These are phyloP conservation scores for Pogostemon cablin DNA, from an alignment of 257 asterid genomes.

Conservation along the genomic window DNA sequence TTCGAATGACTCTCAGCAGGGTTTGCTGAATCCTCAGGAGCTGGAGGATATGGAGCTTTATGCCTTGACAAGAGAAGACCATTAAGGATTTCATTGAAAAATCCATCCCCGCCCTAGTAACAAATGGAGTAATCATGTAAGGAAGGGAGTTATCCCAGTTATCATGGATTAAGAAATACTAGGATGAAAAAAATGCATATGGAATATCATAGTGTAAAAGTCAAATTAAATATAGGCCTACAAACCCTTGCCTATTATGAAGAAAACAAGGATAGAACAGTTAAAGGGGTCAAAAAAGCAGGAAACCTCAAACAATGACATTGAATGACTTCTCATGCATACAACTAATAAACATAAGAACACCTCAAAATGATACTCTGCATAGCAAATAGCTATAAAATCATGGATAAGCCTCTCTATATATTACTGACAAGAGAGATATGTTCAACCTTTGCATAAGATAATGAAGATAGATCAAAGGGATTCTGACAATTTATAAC, in stretches of 20 bases:
- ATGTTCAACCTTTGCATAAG: slow-evolving; percentile 8
- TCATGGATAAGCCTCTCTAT: slow-evolving; percentile 2
- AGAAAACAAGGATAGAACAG: slow-evolving; percentile 15
- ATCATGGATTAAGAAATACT: background rate
- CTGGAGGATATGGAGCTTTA: slow-evolving; percentile 79
- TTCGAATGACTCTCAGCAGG: slow-evolving; percentile 45
- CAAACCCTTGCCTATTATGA: background rate
- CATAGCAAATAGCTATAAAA: background rate
- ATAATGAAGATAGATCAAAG: slow-evolving; percentile 19
- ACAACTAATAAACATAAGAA: background rate
- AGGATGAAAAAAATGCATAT: slow-evolving; percentile 18
- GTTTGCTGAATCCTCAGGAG: slow-evolving; percentile 50
- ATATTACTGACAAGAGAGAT: slow-evolving; percentile 6
- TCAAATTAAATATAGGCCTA: slow-evolving; percentile 14
- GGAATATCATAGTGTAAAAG: slow-evolving; percentile 14
- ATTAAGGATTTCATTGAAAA: slow-evolving; percentile 87
- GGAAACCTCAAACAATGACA: background rate
- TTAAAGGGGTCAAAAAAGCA: background rate
- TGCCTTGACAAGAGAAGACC: slow-evolving; percentile 89
- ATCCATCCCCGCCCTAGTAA: slow-evolving; percentile 95
- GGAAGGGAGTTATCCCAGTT: slow-evolving; percentile 27
- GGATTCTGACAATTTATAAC: background rate
- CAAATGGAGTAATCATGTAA: slow-evolving; percentile 33
- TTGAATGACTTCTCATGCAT: slow-evolving; percentile 6
- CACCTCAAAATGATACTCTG: background rate